phyloP scores from a whole-genome alignment of 2,329 filamentous ascomycete species.

The Dryadomyces quercus-mongolicae region DNA sequence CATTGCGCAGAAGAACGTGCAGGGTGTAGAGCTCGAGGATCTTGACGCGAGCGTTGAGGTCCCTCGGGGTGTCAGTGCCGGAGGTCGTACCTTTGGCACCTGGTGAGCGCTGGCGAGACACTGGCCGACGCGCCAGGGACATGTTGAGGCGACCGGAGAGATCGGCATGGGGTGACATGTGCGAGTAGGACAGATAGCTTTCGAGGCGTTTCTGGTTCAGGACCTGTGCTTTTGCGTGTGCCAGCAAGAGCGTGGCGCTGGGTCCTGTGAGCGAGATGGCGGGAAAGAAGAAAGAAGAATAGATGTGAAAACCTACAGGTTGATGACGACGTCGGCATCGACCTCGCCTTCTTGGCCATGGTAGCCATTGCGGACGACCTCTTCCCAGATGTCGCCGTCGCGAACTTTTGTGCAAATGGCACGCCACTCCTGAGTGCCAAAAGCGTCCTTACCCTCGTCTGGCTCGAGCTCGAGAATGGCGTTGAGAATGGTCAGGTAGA shows the following conservation, averaged over 20 bases:
- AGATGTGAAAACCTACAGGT: constrained; percentile 49
- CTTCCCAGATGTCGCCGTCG: constrained; percentile 88
- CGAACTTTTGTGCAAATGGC: constrained; percentile 70
- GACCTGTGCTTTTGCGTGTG: constrained; percentile 74
- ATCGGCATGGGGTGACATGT: constrained; percentile 53
- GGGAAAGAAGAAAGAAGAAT: neutral
- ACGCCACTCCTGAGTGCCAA: constrained; percentile 80
- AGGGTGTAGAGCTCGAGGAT: constrained; percentile 92
- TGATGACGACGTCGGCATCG: constrained; percentile 88
- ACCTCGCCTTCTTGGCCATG: constrained; percentile 80
- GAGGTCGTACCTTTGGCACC: constrained; percentile 25
- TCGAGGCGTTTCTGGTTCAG: constrained; percentile 83
- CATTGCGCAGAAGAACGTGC: constrained; percentile 84
- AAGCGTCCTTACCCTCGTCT: constrained; percentile 79
- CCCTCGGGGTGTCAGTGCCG: constrained; percentile 71
- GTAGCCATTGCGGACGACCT: constrained; percentile 79
- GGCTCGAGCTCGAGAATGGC: constrained; percentile 78
- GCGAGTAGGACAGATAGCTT: constrained; percentile 71
- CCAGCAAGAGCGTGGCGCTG: constrained; percentile 79
- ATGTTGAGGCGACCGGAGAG: constrained; percentile 48
- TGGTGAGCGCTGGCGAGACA: constrained; percentile 29
- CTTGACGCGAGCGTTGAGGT: constrained; percentile 75
- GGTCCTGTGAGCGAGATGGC: neutral
- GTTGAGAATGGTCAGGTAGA: constrained; percentile 90
- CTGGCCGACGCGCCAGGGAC: constrained; percentile 23